These are phyloP conservation scores for Botryotinia globosa DNA, from an alignment of 2,329 filamentous ascomycete genomes.

Conservation along the genomic window DNA sequence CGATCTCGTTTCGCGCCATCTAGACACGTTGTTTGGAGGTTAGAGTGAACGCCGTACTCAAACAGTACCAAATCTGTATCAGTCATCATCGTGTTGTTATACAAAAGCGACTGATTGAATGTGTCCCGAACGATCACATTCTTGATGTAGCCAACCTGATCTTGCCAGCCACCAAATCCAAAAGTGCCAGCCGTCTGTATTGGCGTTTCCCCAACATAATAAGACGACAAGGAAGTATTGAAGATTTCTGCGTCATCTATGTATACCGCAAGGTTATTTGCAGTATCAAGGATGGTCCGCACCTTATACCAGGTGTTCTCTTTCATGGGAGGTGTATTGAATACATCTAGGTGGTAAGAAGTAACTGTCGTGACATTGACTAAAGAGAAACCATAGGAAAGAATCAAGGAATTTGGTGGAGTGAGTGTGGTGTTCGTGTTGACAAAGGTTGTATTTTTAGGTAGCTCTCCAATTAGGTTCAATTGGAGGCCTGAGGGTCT, in stretches of 20 bases:
- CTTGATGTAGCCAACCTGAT: conserved; percentile 41
- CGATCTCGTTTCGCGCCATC: conserved; percentile 45
- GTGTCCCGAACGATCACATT: conserved; percentile 38
- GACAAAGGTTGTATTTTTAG: background rate
- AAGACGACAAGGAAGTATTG: conserved; percentile 18
- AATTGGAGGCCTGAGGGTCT: background rate
- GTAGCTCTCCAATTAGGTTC: background rate
- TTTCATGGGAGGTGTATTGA: background rate
- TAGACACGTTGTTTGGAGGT: conserved; percentile 41
- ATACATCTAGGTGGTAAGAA: background rate
- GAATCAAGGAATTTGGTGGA: background rate
- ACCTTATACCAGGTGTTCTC: conserved; percentile 7
- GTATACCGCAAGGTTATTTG: conserved; percentile 35
- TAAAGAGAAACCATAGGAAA: background rate
- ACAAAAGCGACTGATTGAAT: conserved; percentile 37
- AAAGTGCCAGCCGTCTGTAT: conserved; percentile 35
- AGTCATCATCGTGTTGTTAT: conserved; percentile 36
- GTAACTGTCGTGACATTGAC: background rate
- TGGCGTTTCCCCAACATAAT: conserved; percentile 19
- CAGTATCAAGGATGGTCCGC: conserved; percentile 33
- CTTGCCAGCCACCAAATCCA: conserved; percentile 44
- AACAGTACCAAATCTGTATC: conserved; percentile 31
- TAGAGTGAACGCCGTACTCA: conserved; percentile 41
- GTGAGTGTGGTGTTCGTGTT: conserved; percentile 1
- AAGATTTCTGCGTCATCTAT: conserved; percentile 31